A percentile compares a stretch with the other conserved stretches of the same genome.
Conservation (phyloP, 495 filamentous ascomycete genomes). For the Xylaria cubensis region DNA sequence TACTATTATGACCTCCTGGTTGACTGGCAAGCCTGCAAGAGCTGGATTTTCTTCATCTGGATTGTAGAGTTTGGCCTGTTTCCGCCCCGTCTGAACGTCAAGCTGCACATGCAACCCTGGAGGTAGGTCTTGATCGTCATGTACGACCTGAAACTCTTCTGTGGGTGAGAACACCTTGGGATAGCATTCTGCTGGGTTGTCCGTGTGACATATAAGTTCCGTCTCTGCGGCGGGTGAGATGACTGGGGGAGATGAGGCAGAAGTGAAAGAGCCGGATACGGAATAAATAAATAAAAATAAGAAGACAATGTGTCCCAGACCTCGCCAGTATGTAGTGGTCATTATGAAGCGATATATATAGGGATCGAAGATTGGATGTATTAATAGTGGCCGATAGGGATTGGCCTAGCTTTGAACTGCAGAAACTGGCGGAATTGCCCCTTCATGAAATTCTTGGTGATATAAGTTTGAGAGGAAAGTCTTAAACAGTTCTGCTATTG, state of each 20-base stretch:
- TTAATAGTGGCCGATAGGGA: not conserved
- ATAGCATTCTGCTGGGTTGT: constrained; percentile 66
- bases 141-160: constrained; percentile 65
- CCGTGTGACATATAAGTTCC: constrained; percentile 69
- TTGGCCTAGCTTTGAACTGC: not conserved
- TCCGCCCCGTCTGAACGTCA: constrained; percentile 65
- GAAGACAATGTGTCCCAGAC: constrained; percentile 21
- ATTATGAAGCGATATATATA: constrained; percentile 19
- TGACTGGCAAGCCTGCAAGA: constrained; percentile 53
- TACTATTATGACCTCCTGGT: constrained; percentile 56
- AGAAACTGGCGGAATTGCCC: not conserved
- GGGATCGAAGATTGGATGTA: not conserved
- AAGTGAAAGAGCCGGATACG: not conserved
- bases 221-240: constrained; percentile 42
- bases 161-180: constrained; percentile 67
- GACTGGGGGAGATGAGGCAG: constrained; percentile 18
- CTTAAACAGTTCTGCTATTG: not conserved
- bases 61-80: constrained; percentile 67
- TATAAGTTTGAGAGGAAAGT: not conserved
- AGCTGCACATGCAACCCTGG: constrained; percentile 68
- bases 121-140: constrained; percentile 68
- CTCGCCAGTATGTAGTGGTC: constrained; percentile 22
- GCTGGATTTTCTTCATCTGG: constrained; percentile 53
- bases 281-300: constrained; percentile 10
- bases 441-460: not conserved